Evolutionary conservation across 2,329 filamentous ascomycete genomes (phyloP).

Genomic region (Fusarium bulbicola): DNA sequence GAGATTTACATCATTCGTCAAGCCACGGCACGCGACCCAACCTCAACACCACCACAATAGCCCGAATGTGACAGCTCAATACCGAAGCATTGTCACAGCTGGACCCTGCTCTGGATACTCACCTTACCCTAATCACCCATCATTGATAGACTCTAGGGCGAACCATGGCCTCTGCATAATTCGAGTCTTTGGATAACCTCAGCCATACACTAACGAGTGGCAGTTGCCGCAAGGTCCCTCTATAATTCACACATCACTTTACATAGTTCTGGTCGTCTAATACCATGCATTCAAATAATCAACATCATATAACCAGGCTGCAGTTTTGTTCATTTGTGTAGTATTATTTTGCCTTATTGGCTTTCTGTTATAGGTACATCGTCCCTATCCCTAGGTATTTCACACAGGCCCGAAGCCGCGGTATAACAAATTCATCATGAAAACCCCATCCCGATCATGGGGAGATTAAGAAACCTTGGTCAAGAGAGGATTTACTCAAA

Average conservation of each 20-base stretch:
- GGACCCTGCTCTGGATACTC: not conserved
- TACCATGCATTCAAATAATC: not conserved
- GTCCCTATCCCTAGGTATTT: constrained; percentile 20
- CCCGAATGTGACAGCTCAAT: not conserved
- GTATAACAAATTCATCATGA: constrained; percentile 35
- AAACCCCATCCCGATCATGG: constrained; percentile 15
- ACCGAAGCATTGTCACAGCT: not conserved
- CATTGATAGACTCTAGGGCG: not conserved
- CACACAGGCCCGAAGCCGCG: constrained; percentile 28
- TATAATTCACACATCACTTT: not conserved
- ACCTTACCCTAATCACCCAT: not conserved
- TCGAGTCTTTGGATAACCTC: not conserved
- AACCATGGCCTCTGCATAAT: not conserved
- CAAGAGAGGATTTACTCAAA: constrained; percentile 70
- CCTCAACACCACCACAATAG: not conserved
- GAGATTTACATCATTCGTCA: not conserved
- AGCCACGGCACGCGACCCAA: not conserved
- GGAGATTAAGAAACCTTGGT: constrained; percentile 20
- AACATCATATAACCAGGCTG: not conserved
- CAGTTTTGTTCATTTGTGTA: constrained; percentile 24
- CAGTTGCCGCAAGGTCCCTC: not conserved
- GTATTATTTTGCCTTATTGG: constrained; percentile 34
- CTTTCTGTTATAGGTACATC: constrained; percentile 34
- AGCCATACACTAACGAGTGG: not conserved
- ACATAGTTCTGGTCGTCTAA: not conserved